Conservation (phyloP, 192 early-diverging fungal genomes). For the Rhizophagus clarus region DNA sequence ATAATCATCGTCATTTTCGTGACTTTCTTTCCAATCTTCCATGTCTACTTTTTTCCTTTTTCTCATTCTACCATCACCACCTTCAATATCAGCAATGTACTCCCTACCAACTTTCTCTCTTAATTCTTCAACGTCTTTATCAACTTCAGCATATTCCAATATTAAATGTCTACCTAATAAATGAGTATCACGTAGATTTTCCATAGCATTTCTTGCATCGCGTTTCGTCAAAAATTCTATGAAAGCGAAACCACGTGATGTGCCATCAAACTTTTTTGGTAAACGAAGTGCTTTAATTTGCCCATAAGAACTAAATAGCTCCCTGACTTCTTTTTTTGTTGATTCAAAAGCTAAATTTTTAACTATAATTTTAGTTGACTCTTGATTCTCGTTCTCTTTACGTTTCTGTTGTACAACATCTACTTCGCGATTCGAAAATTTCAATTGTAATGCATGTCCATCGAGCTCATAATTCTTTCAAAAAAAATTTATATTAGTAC, state of each 20-base stretch:
- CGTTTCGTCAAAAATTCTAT: slow-evolving; percentile 96
- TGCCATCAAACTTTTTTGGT: slow-evolving; percentile 91
- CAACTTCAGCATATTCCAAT: slow-evolving; percentile 91
- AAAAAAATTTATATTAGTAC: not conserved
- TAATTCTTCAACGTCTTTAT: slow-evolving; percentile 75
- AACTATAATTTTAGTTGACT: slow-evolving; percentile 86
- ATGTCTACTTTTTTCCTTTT: slow-evolving; percentile 31
- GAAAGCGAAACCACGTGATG: slow-evolving; percentile 97
- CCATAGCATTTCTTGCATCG: slow-evolving; percentile 89
- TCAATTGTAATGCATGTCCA: slow-evolving; percentile 86
- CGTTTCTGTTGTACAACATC: slow-evolving; percentile 33
- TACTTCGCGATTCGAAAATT: slow-evolving; percentile 72
- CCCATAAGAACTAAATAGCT: slow-evolving; percentile 89
- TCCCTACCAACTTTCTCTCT: slow-evolving; percentile 83
- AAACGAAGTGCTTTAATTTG: slow-evolving; percentile 93
- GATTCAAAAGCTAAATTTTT: slow-evolving; percentile 98
- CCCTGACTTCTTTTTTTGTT: slow-evolving; percentile 90
- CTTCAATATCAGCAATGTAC: slow-evolving; percentile 68
- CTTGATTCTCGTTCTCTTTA: slow-evolving; percentile 53
- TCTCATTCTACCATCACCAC: slow-evolving; percentile 46
- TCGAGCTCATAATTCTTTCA: slow-evolving; percentile 72
- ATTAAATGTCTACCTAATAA: slow-evolving; percentile 97
- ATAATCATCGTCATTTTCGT: not conserved
- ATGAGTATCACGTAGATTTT: slow-evolving; percentile 87
- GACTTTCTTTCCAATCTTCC: slow-evolving; percentile 20